These are phyloP conservation scores for Agarophyton chilense DNA, from an alignment of 23 red algal species.

Conservation along the genomic window DNA sequence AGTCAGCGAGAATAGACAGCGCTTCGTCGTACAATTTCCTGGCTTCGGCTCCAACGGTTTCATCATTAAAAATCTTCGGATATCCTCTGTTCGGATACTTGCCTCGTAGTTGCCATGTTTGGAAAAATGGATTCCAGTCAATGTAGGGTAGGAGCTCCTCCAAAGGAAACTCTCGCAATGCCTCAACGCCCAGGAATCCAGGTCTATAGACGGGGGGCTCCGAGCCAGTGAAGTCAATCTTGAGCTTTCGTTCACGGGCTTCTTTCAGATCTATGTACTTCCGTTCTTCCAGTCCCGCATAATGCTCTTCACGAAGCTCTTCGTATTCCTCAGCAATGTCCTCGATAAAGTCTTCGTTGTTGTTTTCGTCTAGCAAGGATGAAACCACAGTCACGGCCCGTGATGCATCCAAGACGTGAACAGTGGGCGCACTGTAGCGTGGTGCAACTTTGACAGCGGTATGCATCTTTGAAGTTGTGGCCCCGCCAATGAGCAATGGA, in stretches of 20 bases:
- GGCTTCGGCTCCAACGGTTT: slow-evolving; percentile 72
- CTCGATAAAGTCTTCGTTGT: slow-evolving; percentile 74
- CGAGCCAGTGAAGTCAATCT: slow-evolving; percentile 64
- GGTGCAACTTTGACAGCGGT: slow-evolving; percentile 84
- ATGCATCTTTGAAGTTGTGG: slow-evolving; percentile 88
- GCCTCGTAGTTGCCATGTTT: slow-evolving; percentile 85
- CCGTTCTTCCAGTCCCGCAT: slow-evolving; percentile 82
- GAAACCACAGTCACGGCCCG: slow-evolving; percentile 80
- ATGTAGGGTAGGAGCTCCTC: slow-evolving; percentile 56
- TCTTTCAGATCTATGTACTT: slow-evolving; percentile 66
- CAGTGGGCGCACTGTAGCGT: slow-evolving; percentile 55
- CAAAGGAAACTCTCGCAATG: slow-evolving; percentile 66
- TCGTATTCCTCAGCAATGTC: slow-evolving; percentile 88
- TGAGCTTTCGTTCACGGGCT: slow-evolving; percentile 56
- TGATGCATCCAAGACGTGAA: slow-evolving; percentile 87
- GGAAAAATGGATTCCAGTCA: slow-evolving; percentile 94
- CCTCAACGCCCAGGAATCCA: slow-evolving; percentile 34
- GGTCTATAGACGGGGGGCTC: slow-evolving; percentile 65
- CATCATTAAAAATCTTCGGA: slow-evolving; percentile 91
- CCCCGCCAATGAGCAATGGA: slow-evolving; percentile 77
- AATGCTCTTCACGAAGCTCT: slow-evolving; percentile 87
- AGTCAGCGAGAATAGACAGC: slow-evolving; percentile 50
- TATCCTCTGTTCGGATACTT: slow-evolving; percentile 91
- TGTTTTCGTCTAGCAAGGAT: slow-evolving; percentile 61
- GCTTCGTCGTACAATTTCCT: slow-evolving; percentile 85